Base-by-base conservation (phyloP, 768 basidiomycete species). In the Botryobasidium botryosum region DNA sequence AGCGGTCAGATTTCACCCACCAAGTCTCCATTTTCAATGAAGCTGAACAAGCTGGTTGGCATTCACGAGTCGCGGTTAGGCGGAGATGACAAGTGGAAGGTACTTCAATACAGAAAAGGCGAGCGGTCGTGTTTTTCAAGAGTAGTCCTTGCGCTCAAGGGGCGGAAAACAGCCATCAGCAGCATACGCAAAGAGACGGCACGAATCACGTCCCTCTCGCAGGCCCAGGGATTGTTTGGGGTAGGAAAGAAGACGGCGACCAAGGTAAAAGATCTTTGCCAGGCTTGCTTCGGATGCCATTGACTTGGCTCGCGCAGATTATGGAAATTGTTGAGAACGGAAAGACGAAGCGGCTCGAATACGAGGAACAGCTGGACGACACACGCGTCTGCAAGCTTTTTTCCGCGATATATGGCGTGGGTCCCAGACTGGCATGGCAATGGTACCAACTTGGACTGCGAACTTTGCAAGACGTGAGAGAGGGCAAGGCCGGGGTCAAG, bases 391-490 rank as follows among this genome's bases (percentile, higher is more conserved):
- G 69, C 2, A 61, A 65, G 20, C 37, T 75, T 7, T 90, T 92
- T 55, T 70, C 72, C 44, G 80, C 82, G 6, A 79, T 94, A 35
- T 91, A 91, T 53, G 86, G 83, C 26, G 84, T 90, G 47, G 88
- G 87, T 10, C 69, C 66, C 44, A 60, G 63, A 7, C 78, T 67
- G 35, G 84, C 88, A 1, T 69, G 68, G 48, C 62, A 72, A 52
- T 86, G 88, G 77, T 88, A 78, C 56, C 58, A 68, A 17, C 69
- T 65, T 17, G 91, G 90, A 0, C 80, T 82, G 40, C 68, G 85
- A 41, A 79, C 76, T 3, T 66, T 94, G 26, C 75, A 79, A 6
- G 88, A 96, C 53, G 60, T 94, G 29, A 57, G 60, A 46, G 61
- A 63, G 18, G 62, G 75, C 27, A 77, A 74, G 54, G 65, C 67